Evolutionary conservation across 2,329 filamentous ascomycete genomes (phyloP), one percentile per base, ranked within the genome.

Genomic region (Diaporthe vexans): DNA sequence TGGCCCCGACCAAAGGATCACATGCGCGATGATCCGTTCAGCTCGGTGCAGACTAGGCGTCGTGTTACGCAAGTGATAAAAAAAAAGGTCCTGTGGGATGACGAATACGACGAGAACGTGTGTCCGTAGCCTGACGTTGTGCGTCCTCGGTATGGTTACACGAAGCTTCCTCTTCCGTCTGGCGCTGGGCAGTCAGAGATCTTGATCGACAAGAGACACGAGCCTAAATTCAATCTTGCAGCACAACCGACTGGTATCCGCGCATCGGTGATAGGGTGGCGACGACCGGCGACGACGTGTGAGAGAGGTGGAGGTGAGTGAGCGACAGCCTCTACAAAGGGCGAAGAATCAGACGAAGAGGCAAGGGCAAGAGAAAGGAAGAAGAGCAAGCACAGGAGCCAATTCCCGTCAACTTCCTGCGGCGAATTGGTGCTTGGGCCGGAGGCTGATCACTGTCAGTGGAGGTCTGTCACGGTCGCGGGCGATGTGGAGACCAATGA

Each of bases 21-120:
- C 79, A 81, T 81, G 76, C 78, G 79, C 75, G 73, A 76, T 59
- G 69, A 67, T 21, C 48, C 57, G 51, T 74, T 57, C 43, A 67
- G 59, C n/a, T 58, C 51, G 26, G 40, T 52, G 67, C 48, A 43
- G 73, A 71, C 29, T 46, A 72, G 48, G 35, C 68, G 75, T 59
- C 61, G 76, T 63, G 56, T 35, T 58, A 70, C 21, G 71, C 65
- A 43, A 33, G 54, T 59, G 59, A 48, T 13, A 13, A 51, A 37
- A 40, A 37, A 40, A 52, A 24, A 13, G 40, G 59, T 71, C 40
- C 73, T 74, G 58, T 54, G 71, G 57, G 69, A 61, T 40, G 75
- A 75, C 59, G 48, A 72, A 54, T 75, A 74, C 51, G 58, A 77
- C 70, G 72, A 76, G 40, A 72, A 70, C 48, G 52, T 29, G 52